Percentiles rank a stretch among this genome's conserved stretches.
Conservation (phyloP, 768 basidiomycete species). For the Lyophyllum semitale region DNA sequence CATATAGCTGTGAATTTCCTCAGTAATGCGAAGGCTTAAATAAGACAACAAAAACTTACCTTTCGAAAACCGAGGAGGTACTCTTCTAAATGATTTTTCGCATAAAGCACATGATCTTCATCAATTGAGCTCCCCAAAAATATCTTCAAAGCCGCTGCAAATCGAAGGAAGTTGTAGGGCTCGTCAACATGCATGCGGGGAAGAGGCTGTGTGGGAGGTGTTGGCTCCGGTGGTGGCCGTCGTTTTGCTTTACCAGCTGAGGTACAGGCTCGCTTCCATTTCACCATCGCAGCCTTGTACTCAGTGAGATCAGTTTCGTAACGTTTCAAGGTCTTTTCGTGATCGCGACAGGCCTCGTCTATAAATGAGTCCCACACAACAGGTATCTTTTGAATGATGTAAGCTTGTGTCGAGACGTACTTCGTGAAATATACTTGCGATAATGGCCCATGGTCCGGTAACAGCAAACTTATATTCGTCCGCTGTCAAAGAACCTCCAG, state of each 20-base stretch:
- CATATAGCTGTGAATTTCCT: too few species aligned
- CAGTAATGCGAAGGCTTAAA: too few species aligned
- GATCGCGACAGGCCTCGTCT: too few species aligned
- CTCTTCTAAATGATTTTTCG: too few species aligned
- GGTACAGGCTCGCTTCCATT: too few species aligned
- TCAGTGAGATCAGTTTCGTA: too few species aligned
- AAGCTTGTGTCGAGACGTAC: background rate
- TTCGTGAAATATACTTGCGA: constrained; percentile 14
- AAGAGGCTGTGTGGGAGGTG: background rate
- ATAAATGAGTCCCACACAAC: constrained; percentile 22
- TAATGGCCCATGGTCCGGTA: constrained; percentile 20
- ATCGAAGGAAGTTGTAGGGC: background rate
- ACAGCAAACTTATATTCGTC: constrained; percentile 30
- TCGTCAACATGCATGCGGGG: background rate
- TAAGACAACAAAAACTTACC: too few species aligned
- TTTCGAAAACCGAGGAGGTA: too few species aligned
- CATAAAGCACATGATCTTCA: too few species aligned
- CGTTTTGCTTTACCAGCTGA: background rate
- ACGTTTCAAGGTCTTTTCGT: constrained; percentile 3
- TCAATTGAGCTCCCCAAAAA: background rate
- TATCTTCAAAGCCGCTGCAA: background rate
- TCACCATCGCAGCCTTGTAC: too few species aligned
- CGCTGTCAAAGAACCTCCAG: constrained; percentile 27
- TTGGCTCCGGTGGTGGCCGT: too few species aligned
- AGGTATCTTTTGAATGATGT: constrained; percentile 17